These are phyloP conservation scores for Chytriomyces confervae DNA, from an alignment of 192 early-diverging fungal genomes.

Conservation along the genomic window DNA sequence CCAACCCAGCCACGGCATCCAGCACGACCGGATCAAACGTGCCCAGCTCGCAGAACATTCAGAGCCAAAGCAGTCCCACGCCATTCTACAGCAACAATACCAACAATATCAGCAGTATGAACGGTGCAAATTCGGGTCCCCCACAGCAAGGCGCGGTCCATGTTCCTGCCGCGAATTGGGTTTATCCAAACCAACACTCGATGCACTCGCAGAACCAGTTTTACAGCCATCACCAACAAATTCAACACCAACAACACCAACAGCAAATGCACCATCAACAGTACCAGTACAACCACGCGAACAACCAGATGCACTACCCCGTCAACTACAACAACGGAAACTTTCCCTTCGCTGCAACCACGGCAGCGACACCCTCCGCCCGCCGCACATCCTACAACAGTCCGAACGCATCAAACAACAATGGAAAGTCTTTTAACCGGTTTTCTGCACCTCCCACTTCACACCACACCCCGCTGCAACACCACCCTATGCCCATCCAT, in stretches of 20 bases:
- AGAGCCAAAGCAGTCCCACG: background rate
- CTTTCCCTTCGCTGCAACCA: background rate
- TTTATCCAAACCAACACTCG: background rate
- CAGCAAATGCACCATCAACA: conserved; percentile 4
- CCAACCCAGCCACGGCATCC: no score
- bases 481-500: background rate
- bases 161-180: background rate
- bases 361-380: background rate
- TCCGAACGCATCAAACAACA: background rate
- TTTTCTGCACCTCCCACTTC: background rate
- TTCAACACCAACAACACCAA: conserved; percentile 34
- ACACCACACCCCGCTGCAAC: conserved; percentile 10
- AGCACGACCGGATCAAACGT: no score
- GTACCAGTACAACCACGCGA: background rate
- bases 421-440: conserved; percentile 9
- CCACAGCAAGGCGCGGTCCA: background rate
- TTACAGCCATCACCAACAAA: background rate
- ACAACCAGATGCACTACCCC: background rate
- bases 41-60: background rate
- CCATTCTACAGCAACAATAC: background rate
- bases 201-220: conserved; percentile 3
- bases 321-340: background rate
- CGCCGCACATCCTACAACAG: background rate
- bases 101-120: conserved; percentile 3
- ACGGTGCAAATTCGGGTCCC: background rate